Percentiles rank a stretch among this genome's conserved stretches.
These are phyloP conservation scores for Chiua virens DNA, from an alignment of 768 basidiomycete genomes.

Conservation along the genomic window DNA sequence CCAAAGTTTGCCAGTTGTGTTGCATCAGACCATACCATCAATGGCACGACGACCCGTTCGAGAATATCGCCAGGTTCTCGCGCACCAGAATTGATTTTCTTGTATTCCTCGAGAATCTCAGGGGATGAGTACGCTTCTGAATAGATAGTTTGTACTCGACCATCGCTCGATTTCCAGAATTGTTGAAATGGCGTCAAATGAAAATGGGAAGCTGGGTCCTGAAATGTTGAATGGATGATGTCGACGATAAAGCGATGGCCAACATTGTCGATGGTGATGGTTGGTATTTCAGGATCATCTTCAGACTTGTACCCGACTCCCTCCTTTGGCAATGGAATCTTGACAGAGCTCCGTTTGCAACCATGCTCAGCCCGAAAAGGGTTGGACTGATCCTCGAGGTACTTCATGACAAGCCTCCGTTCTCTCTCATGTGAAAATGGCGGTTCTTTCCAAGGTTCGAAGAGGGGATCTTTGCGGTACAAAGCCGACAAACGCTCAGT, in stretches of 20 bases:
- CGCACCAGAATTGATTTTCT: constrained; percentile 5
- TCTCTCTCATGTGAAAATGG: background rate
- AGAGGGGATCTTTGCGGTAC: too few relatives aligned
- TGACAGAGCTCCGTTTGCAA: background rate
- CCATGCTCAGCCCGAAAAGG: background rate
- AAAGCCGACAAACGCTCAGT: background rate
- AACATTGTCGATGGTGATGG: background rate
- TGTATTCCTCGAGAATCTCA: background rate
- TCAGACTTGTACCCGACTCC: background rate
- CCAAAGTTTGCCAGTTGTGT: constrained; percentile 1
- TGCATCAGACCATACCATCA: background rate
- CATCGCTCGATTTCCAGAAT: constrained; percentile 13
- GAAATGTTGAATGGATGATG: too few relatives aligned
- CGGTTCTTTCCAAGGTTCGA: too few relatives aligned
- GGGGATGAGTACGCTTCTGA: background rate
- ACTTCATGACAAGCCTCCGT: background rate
- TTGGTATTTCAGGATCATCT: background rate
- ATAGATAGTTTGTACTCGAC: background rate
- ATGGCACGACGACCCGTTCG: constrained; percentile 12
- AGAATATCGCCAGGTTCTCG: constrained; percentile 5
- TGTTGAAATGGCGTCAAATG: constrained; percentile 27
- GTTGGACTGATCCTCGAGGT: background rate
- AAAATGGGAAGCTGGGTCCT: background rate
- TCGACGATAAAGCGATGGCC: background rate
- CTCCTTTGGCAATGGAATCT: background rate